Conservation (phyloP, 176 grass and related monocot genomes). For the Zoysia japonica region DNA sequence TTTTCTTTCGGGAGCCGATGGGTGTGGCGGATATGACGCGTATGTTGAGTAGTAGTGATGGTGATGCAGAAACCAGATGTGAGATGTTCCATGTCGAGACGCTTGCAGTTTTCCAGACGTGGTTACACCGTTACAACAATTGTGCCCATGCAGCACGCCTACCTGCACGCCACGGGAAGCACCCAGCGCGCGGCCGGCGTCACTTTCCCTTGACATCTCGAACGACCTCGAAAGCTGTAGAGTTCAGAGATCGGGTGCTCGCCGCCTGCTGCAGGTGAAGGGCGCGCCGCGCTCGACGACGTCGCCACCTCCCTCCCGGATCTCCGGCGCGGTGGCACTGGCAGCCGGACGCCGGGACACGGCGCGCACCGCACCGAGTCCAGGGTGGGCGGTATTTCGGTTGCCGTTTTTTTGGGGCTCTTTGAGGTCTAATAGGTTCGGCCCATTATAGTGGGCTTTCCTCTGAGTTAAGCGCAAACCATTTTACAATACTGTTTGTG, state of each 20-base stretch:
- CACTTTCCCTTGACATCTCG: no score
- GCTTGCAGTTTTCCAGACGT: no score
- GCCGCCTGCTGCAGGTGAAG: no score
- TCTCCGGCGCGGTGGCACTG: background rate
- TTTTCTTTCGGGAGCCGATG: background rate
- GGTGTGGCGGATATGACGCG: background rate
- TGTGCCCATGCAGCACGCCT: no score
- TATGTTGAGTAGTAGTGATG: background rate
- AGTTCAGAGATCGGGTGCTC: no score
- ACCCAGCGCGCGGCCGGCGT: no score
- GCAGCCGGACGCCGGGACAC: background rate
- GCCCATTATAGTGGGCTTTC: background rate
- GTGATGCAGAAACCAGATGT: constrained; percentile 5
- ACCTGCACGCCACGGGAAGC: no score
- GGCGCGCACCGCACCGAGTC: background rate
- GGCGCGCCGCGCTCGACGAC: background rate
- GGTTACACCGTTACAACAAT: no score
- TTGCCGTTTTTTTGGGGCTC: background rate
- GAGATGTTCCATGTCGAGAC: background rate
- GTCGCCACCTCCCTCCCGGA: background rate
- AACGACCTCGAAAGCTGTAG: no score
- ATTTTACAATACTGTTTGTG: background rate
- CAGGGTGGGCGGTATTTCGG: background rate
- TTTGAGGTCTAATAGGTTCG: background rate
- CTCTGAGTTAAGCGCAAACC: background rate